phyloP scores from a whole-genome alignment of 1,139 yeast genomes.

The Yamadazyma jaroonii region DNA sequence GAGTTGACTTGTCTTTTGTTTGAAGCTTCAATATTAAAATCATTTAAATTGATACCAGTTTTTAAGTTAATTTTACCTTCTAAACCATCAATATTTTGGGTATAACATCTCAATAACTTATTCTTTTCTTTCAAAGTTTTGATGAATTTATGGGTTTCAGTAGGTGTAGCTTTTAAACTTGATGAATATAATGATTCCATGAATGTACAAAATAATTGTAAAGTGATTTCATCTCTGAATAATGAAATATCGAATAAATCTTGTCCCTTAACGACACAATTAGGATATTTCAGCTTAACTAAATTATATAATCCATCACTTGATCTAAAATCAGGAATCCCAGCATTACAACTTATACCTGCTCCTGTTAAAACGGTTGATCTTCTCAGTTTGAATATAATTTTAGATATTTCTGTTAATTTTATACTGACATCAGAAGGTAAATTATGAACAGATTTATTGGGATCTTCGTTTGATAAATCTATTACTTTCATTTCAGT shows the following conservation, averaged over 20 bases:
- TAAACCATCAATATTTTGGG: slow-evolving; percentile 67
- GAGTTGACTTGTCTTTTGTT: slow-evolving; percentile 10
- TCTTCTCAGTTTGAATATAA: slow-evolving; percentile 47
- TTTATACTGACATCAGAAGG: slow-evolving; percentile 30
- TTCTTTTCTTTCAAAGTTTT: slow-evolving; percentile 60
- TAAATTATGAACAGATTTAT: slow-evolving; percentile 15
- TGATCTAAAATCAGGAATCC: slow-evolving; percentile 92
- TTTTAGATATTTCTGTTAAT: slow-evolving; percentile 38
- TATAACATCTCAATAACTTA: slow-evolving; percentile 77
- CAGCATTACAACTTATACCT: slow-evolving; percentile 94
- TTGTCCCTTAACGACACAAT: slow-evolving; percentile 69
- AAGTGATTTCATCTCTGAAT: slow-evolving; percentile 64
- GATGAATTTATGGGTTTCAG: slow-evolving; percentile 80
- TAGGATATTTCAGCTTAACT: slow-evolving; percentile 64
- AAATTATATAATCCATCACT: slow-evolving; percentile 77
- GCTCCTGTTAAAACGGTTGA: slow-evolving; percentile 82
- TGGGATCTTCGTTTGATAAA: slow-evolving; percentile 16
- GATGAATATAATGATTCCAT: slow-evolving; percentile 70
- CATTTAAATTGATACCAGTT: slow-evolving; percentile 35
- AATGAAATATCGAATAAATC: slow-evolving; percentile 86
- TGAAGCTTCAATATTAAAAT: slow-evolving; percentile 19
- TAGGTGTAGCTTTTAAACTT: slow-evolving; percentile 67
- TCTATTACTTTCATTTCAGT: slow-evolving; percentile 30
- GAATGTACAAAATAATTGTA: slow-evolving; percentile 71
- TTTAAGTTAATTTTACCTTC: slow-evolving; percentile 42